phyloP scores from a whole-genome alignment of 345 rosid genomes.

The sweet orange (Citrus sinensis) region DVS_A1.0 CM039162.1:31693001-31693500 shows the following conservation, averaged over 20 bases:
- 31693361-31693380: too few relatives aligned
- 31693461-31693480: too few relatives aligned
- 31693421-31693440: background rate
- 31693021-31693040: background rate
- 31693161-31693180: background rate
- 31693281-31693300: too few relatives aligned
- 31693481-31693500: too few relatives aligned
- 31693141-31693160: background rate
- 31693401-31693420: background rate
- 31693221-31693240: background rate
- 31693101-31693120: background rate
- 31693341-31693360: background rate
- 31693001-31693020: background rate
- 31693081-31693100: background rate
- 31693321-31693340: background rate
- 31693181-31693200: background rate
- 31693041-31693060: background rate
- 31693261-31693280: background rate
- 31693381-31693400: constrained; percentile 14
- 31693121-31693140: background rate
- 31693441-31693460: too few relatives aligned
- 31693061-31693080: background rate
- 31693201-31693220: too few relatives aligned
- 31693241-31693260: too few relatives aligned
- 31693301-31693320: too few relatives aligned